Conservation (phyloP, 2,329 filamentous ascomycete genomes). For the Immersiporthe knoxdaviesiana region DNA sequence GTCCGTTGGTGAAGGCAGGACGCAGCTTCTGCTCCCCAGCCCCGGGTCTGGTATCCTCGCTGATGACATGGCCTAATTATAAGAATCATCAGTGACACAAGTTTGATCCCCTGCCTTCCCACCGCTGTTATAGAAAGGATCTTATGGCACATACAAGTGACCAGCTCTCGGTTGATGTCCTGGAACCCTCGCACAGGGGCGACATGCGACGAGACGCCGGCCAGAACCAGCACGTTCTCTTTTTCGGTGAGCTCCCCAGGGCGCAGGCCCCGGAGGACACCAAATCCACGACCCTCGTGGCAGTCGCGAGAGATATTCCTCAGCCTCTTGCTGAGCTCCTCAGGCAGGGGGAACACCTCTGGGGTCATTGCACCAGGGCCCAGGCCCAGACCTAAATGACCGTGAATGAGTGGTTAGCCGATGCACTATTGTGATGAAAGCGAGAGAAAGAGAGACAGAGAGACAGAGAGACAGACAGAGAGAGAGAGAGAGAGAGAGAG, state of each 20-base stretch:
- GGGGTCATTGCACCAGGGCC: background rate
- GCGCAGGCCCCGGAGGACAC: background rate
- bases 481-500: no score
- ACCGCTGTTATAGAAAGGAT: background rate
- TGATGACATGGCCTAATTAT: background rate
- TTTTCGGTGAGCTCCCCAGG: background rate
- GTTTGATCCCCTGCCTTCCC: background rate
- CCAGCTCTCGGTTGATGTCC: background rate
- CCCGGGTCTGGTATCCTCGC: background rate
- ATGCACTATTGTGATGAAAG: background rate
- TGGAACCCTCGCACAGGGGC: background rate
- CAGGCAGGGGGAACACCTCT: background rate
- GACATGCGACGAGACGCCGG: background rate
- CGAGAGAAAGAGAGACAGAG: background rate
- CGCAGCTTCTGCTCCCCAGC: background rate
- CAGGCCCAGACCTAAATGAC: background rate
- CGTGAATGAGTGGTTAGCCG: background rate
- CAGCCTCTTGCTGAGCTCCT: background rate
- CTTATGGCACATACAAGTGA: background rate
- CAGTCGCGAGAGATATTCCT: background rate
- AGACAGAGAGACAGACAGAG: no score
- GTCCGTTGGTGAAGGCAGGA: background rate
- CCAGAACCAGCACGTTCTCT: conserved; percentile 1
- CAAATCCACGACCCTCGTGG: background rate
- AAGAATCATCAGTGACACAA: background rate